phyloP scores from a whole-genome alignment of 1,284 basidiomycete genomes.

The Trichosporon sp. region DNA sequence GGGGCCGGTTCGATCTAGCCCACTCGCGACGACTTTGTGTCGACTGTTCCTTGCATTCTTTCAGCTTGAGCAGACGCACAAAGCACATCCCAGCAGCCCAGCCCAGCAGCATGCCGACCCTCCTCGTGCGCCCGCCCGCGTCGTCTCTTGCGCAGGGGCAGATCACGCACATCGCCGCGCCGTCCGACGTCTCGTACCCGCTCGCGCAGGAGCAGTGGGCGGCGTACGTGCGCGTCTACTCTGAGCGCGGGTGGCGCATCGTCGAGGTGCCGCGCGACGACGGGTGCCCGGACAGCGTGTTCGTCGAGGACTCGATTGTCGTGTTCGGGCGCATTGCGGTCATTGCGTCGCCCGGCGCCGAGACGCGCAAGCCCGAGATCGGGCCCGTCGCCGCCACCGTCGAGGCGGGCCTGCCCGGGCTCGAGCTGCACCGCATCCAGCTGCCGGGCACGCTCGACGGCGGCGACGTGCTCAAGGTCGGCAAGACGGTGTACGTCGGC shows the following conservation, averaged over 20 bases:
- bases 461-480: slow-evolving; percentile 16
- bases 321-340: slow-evolving; percentile 11
- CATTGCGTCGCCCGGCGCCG: slow-evolving; percentile 3
- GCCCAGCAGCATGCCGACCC: slow-evolving; percentile 8
- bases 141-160: slow-evolving; percentile 11
- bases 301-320: slow-evolving; percentile 13
- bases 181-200: background rate
- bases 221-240: slow-evolving; percentile 4
- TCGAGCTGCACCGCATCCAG: slow-evolving; percentile 4
- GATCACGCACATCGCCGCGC: slow-evolving; percentile 11
- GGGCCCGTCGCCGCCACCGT: background rate
- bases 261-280: slow-evolving; percentile 10
- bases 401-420: background rate
- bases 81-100: no score
- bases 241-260: background rate
- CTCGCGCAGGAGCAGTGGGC: slow-evolving; percentile 1
- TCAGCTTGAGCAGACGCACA: no score
- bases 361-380: slow-evolving; percentile 3
- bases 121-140: slow-evolving; percentile 10
- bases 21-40: no score
- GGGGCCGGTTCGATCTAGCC: background rate
- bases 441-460: slow-evolving; percentile 8
- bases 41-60: no score
- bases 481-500: slow-evolving; percentile 13
- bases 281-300: slow-evolving; percentile 12